Evolutionary conservation across 805 yeast species (phyloP).

Genomic region (Pichia pseudocactophila): DNA sequence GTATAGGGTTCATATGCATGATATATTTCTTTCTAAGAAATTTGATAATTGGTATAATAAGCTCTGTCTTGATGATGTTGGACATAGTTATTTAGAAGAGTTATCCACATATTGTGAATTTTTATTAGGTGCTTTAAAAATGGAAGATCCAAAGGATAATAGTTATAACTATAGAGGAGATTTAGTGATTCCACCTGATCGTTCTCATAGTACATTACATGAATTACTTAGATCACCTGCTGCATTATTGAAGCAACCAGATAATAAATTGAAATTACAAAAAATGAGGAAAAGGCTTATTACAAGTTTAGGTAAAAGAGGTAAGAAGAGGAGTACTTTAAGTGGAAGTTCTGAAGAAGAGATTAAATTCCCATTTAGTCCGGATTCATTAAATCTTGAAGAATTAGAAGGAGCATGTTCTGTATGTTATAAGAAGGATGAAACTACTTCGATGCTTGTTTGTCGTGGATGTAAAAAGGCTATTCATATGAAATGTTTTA

Average conservation of each 20-base stretch:
- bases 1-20: conserved; percentile 29
- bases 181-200: conserved; percentile 1
- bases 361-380: neutral
- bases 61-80: conserved; percentile 2
- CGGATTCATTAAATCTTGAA: conserved; percentile 10
- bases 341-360: neutral
- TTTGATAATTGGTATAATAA: conserved; percentile 10
- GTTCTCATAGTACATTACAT: conserved; percentile 2
- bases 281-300: conserved; percentile 6
- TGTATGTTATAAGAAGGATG: conserved; percentile 38
- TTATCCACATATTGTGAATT: conserved; percentile 2
- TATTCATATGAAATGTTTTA: conserved; percentile 61
- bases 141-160: neutral
- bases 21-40: conserved; percentile 17
- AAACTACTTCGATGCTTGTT: conserved; percentile 40
- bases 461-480: conserved; percentile 72
- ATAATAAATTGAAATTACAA: conserved; percentile 2
- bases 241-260: conserved; percentile 6
- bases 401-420: conserved; percentile 16
- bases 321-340: neutral
- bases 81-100: neutral
- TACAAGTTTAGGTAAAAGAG: neutral
- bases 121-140: neutral
- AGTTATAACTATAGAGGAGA: neutral
- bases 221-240: conserved; percentile 5